Evolutionary conservation across 202 grass and related monocot genomes (phyloP).

Genomic region (Setaria viridis): DNA sequence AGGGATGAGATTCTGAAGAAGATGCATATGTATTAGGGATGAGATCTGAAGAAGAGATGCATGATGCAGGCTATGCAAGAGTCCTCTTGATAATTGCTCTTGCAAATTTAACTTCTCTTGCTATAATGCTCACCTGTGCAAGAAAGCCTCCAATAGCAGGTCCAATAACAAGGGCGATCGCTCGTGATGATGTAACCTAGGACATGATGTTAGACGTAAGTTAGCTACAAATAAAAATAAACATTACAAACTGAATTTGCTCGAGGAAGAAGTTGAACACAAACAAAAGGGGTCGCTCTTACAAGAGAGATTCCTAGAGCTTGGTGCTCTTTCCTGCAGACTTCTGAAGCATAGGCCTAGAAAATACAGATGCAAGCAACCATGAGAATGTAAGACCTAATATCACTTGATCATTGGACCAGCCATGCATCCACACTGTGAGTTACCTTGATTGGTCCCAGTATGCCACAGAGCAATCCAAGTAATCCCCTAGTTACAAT

Average conservation of each 20-base stretch:
- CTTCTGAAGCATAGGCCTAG: constrained; percentile 82
- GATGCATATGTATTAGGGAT: background rate
- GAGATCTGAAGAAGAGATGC: background rate
- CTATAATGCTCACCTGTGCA: constrained; percentile 54
- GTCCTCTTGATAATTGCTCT: background rate
- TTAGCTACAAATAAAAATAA: constrained; percentile 13
- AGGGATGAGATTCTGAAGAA: background rate
- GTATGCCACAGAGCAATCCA: constrained; percentile 68
- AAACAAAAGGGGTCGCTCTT: constrained; percentile 22
- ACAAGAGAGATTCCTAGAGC: constrained; percentile 78
- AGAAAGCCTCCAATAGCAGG: constrained; percentile 82
- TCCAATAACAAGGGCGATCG: constrained; percentile 70
- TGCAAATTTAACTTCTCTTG: background rate
- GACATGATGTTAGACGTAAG: constrained; percentile 1
- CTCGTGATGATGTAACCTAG: constrained; percentile 70
- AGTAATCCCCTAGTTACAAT: constrained; percentile 68
- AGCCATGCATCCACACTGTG: background rate
- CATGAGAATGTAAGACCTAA: constrained; percentile 16
- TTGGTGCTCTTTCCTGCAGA: constrained; percentile 74
- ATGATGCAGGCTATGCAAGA: background rate
- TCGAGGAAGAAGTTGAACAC: background rate
- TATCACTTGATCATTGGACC: background rate
- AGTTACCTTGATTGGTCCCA: constrained; percentile 78
- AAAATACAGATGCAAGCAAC: constrained; percentile 21
- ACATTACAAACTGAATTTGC: background rate